Percentiles rank a stretch among this genome's conserved stretches.
Evolutionary conservation across 495 filamentous ascomycete species (phyloP).

Genomic region (Xeromyces bisporus): DNA sequence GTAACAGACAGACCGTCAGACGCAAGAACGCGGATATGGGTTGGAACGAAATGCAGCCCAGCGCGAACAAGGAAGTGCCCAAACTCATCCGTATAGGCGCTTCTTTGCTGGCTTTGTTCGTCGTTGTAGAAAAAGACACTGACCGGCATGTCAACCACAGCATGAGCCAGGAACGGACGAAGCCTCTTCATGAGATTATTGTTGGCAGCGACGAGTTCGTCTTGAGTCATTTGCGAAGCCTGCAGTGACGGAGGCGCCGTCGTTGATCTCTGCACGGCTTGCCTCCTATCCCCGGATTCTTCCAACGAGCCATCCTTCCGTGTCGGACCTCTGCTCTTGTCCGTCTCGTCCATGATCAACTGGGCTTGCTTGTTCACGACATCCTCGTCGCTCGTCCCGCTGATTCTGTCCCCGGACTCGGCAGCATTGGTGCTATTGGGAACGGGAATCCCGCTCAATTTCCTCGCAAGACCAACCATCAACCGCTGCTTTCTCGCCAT

Average conservation of each 20-base stretch:
- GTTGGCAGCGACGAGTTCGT: constrained; percentile 66
- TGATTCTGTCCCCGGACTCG: constrained; percentile 8
- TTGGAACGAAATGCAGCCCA: constrained; percentile 75
- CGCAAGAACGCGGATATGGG: constrained; percentile 70
- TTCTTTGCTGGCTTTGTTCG: constrained; percentile 55
- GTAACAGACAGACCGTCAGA: constrained; percentile 70
- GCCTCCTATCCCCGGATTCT: constrained; percentile 4
- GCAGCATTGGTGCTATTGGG: constrained; percentile 25
- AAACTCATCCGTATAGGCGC: constrained; percentile 61
- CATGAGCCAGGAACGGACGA: constrained; percentile 73
- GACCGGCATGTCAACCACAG: constrained; percentile 52
- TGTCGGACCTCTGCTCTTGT: constrained; percentile 53
- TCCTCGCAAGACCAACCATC: constrained; percentile 64
- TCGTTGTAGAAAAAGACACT: constrained; percentile 91
- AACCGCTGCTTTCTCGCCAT: constrained; percentile 77
- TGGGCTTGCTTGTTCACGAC: constrained; percentile 54
- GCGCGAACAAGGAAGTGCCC: constrained; percentile 73
- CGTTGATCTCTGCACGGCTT: constrained; percentile 4
- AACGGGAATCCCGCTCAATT: constrained; percentile 68
- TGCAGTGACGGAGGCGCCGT: constrained; percentile 21
- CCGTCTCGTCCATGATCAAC: constrained; percentile 51
- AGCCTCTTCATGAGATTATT: constrained; percentile 71
- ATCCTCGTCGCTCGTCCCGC: constrained; percentile 35
- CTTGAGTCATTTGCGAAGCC: constrained; percentile 41
- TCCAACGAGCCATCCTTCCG: constrained; percentile 25